phyloP scores from a whole-genome alignment of 2,329 filamentous ascomycete genomes.

The Venturia carpophila region DNA sequence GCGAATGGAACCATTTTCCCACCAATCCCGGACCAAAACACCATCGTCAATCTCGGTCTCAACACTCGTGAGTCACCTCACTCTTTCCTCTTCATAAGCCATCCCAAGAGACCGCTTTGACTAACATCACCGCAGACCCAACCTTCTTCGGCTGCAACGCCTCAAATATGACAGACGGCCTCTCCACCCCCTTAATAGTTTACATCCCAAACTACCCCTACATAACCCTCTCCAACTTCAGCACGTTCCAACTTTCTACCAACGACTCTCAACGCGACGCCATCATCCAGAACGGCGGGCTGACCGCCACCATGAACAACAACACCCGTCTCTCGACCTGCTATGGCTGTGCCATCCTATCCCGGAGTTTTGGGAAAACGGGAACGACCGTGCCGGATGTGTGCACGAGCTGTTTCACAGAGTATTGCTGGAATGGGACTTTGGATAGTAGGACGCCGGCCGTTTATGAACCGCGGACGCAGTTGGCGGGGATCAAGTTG shows the following conservation, averaged over 20 bases:
- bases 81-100: not conserved
- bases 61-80: slow-evolving; percentile 45
- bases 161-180: slow-evolving; percentile 49
- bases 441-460: slow-evolving; percentile 30
- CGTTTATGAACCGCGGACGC: not conserved
- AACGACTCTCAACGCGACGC: slow-evolving; percentile 59
- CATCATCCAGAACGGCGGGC: slow-evolving; percentile 80
- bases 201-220: slow-evolving; percentile 87
- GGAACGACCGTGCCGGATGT: slow-evolving; percentile 59
- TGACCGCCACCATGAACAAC: slow-evolving; percentile 77
- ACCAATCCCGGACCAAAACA: slow-evolving; percentile 62
- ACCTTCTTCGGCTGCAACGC: slow-evolving; percentile 75
- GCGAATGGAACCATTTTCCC: slow-evolving; percentile 66
- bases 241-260: slow-evolving; percentile 65
- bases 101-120: not conserved
- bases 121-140: slow-evolving; percentile 33
- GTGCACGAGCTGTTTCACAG: slow-evolving; percentile 67
- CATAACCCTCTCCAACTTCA: slow-evolving; percentile 65
- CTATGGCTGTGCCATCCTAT: slow-evolving; percentile 81
- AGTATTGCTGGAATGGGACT: slow-evolving; percentile 93
- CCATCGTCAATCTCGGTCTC: slow-evolving; percentile 68
- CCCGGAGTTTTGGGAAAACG: slow-evolving; percentile 66
- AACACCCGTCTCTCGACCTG: slow-evolving; percentile 74
- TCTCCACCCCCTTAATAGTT: slow-evolving; percentile 59
- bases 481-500: not conserved